phyloP scores from a whole-genome alignment of 768 basidiomycete genomes.

The Podaxis rugospora region DNA sequence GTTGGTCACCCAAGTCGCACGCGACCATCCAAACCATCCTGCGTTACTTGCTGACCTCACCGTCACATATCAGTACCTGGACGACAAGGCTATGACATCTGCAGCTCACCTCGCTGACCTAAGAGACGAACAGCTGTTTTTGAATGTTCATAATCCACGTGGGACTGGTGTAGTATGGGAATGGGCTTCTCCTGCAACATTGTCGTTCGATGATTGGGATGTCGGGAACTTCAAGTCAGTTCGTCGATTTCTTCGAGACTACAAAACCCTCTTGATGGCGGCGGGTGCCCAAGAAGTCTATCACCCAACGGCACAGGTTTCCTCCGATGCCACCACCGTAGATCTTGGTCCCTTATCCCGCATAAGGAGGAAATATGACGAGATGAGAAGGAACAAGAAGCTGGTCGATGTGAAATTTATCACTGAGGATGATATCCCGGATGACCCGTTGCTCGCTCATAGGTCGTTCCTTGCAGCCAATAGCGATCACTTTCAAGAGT shows the following conservation, averaged over 20 bases:
- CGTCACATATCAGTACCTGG: constrained; percentile 2
- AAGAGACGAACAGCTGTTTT: constrained; percentile 4
- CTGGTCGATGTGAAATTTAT: constrained; percentile 10
- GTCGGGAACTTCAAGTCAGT: constrained; percentile 6
- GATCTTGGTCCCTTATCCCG: background rate
- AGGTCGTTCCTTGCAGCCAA: constrained; percentile 11
- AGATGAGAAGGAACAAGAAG: constrained; percentile 2
- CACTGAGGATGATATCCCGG: background rate
- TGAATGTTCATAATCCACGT: constrained; percentile 11
- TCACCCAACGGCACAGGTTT: background rate
- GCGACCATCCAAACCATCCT: background rate
- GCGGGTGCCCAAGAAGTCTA: constrained; percentile 11
- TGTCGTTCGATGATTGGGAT: constrained; percentile 12
- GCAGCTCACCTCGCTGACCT: background rate
- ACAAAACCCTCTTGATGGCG: constrained; percentile 1
- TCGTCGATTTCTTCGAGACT: constrained; percentile 6
- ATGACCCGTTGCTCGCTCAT: constrained; percentile 7
- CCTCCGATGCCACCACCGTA: background rate
- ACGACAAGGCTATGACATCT: background rate
- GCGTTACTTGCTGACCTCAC: background rate
- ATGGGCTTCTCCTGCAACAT: constrained; percentile 1
- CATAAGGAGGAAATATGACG: constrained; percentile 2
- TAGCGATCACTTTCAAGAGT: background rate
- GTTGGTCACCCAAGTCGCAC: background rate
- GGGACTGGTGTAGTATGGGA: constrained; percentile 1